Base-by-base conservation (phyloP, 1,139 yeast species). In the Nakaseomyces kungkrabaensis region DNA sequence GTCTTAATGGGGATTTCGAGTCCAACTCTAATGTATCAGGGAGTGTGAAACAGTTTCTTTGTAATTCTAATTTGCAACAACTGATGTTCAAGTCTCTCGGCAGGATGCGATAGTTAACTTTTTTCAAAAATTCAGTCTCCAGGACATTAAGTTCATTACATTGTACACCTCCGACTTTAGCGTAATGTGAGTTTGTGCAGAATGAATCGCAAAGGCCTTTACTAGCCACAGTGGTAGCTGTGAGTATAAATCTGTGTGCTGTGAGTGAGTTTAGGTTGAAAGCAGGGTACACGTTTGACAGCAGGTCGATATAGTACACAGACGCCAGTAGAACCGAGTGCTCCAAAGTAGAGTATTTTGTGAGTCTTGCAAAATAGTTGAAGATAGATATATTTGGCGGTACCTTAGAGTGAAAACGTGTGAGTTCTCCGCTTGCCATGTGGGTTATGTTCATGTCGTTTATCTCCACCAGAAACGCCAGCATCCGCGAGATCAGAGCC, bases 91-190 rank as follows among this genome's bases (percentile, higher is more conserved):
- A 56, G 57, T 74, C 77, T 57, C 77, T 72, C 0, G 89, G 89
- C 5, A 83, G 74, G 10, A 83, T 79, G 52, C 84, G 73, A 79
- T 94, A 92, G 55, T 82, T 82, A 10, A 92, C 92, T 55, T 92
- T 72, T 46, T 79, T 78, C 49, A 92, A 74, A 61, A 92, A 89
- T 67, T 92, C 97, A 50, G 85, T 81, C 64, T 92, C 98, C 45
- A 92, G 72, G 52, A 92, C 76, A 66, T 92, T 92, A 56, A 92
- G 72, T 66, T 92, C 98, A 52, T 83, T 77, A 43, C 85, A 72
- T 38, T 92, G 88, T 6, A 92, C 84, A 56, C 98, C 98, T 1
- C 98, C 98, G 22, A 92, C 97, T 64, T 86, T 85, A 9, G 97
- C 96, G 64, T 92, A 92, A 66, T 90, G 97, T 37, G 84, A 78